Percentiles rank a stretch among this genome's conserved stretches.
Evolutionary conservation across 345 rosid species (phyloP).

Genomic region (Ceriops zippeliana): DNA sequence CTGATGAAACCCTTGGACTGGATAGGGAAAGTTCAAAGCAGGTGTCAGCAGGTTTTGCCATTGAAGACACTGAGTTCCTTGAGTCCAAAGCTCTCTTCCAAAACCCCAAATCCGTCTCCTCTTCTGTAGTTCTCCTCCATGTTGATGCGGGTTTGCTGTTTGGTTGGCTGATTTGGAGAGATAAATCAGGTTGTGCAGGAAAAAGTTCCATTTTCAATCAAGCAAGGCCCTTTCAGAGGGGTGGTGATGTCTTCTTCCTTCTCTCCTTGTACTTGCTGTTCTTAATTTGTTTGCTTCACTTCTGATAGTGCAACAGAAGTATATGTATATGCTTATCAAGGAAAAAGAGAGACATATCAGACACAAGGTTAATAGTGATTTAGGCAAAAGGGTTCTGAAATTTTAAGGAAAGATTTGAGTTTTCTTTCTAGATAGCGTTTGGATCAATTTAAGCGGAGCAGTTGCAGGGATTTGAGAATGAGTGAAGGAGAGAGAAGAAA

Average conservation of each 20-base stretch:
- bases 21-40: slow-evolving; percentile 64
- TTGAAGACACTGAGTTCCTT: slow-evolving; percentile 48
- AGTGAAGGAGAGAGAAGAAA: slow-evolving; percentile 41
- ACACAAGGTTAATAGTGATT: slow-evolving; percentile 17
- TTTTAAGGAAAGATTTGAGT: slow-evolving; percentile 19
- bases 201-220: slow-evolving; percentile 57
- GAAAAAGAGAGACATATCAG: not conserved
- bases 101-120: slow-evolving; percentile 48
- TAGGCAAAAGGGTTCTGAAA: slow-evolving; percentile 18
- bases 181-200: slow-evolving; percentile 77
- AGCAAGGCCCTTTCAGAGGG: not conserved
- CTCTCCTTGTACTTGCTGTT: slow-evolving; percentile 3
- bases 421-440: slow-evolving; percentile 4
- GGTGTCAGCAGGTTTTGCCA: slow-evolving; percentile 38
- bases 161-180: slow-evolving; percentile 71
- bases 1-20: slow-evolving; percentile 44
- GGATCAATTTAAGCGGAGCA: slow-evolving; percentile 34
- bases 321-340: not conserved
- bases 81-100: slow-evolving; percentile 61
- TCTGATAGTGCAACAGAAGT: not conserved
- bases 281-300: not conserved
- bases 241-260: not conserved
- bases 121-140: slow-evolving; percentile 51
- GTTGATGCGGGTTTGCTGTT: slow-evolving; percentile 61
- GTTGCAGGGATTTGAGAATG: slow-evolving; percentile 59